Evolutionary conservation across 129 eudicot species (phyloP).

Genomic region (Smallanthus sonchifolius): DNA sequence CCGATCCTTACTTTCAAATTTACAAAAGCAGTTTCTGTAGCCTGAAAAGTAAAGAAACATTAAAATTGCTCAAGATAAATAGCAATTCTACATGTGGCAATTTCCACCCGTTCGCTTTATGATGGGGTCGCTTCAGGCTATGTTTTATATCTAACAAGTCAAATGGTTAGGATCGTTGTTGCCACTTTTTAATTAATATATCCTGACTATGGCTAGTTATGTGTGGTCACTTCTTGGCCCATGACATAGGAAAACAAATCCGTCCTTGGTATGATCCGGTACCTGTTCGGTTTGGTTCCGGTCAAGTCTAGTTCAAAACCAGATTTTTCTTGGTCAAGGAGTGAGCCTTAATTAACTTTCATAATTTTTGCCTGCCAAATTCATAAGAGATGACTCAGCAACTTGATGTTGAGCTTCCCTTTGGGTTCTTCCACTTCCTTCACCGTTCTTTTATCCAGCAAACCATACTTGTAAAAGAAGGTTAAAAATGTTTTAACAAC

Average conservation of each 20-base stretch:
- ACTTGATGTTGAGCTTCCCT: slow-evolving; percentile 86
- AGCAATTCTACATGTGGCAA: neutral
- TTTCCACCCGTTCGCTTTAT: neutral
- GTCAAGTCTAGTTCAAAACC: neutral
- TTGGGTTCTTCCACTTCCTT: slow-evolving; percentile 75
- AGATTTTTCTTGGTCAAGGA: neutral
- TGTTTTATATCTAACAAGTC: neutral
- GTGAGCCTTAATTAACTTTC: neutral
- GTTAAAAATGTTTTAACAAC: too few relatives aligned
- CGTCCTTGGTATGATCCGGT: neutral
- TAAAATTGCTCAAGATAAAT: neutral
- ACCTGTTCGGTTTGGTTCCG: neutral
- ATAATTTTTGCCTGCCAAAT: slow-evolving; percentile 49
- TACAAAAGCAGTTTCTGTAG: slow-evolving; percentile 80
- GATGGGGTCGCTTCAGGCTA: neutral
- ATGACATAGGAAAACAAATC: neutral
- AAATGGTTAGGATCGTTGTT: slow-evolving; percentile 15
- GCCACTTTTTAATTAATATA: neutral
- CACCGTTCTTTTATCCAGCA: slow-evolving; percentile 86
- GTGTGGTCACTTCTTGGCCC: neutral
- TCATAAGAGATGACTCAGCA: slow-evolving; percentile 83
- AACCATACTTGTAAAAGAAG: slow-evolving; percentile 56
- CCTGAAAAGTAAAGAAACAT: slow-evolving; percentile 30
- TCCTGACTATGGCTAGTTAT: neutral
- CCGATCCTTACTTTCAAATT: slow-evolving; percentile 58